Conservation (phyloP, 805 yeast genomes). For the Candida pseudofarinosa region DNA sequence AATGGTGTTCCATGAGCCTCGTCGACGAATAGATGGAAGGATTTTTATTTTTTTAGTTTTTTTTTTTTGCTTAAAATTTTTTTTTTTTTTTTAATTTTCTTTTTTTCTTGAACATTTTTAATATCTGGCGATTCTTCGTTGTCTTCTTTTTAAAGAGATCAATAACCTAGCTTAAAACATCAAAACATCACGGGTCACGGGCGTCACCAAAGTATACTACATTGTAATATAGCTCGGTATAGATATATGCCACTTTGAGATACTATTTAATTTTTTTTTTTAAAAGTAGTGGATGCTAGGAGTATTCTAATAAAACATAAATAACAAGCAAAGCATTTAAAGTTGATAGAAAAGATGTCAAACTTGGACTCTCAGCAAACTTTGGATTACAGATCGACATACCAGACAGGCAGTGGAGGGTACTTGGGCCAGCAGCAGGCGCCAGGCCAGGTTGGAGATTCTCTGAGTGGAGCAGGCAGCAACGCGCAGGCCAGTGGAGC, state of each 20-base stretch:
- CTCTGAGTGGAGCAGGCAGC: slow-evolving; percentile 3
- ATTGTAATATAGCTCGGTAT: neutral
- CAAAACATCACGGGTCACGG: neutral
- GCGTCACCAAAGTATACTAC: neutral
- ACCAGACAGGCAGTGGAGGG: slow-evolving; percentile 8
- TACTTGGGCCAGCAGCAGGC: slow-evolving; percentile 3
- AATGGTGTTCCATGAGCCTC: neutral
- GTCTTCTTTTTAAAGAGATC: neutral
- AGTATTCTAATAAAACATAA: slow-evolving; percentile 7
- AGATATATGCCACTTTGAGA: neutral
- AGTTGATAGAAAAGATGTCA: slow-evolving; percentile 8
- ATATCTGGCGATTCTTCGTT: neutral
- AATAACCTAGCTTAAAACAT: neutral
- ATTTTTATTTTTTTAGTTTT: no score
- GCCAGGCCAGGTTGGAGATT: neutral
- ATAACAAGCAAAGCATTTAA: slow-evolving; percentile 1
- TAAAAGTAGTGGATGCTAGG: slow-evolving; percentile 1
- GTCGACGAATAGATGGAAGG: neutral
- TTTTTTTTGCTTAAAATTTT: no score
- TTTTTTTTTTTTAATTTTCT: no score
- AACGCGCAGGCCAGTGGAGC: slow-evolving; percentile 6
- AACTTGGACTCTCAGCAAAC: slow-evolving; percentile 7
- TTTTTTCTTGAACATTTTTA: neutral
- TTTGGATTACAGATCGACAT: slow-evolving; percentile 11
- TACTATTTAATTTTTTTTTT: neutral